These are phyloP conservation scores for Aschersonia sp. DNA, from an alignment of 2,329 filamentous ascomycete genomes.

Conservation along the genomic window DNA sequence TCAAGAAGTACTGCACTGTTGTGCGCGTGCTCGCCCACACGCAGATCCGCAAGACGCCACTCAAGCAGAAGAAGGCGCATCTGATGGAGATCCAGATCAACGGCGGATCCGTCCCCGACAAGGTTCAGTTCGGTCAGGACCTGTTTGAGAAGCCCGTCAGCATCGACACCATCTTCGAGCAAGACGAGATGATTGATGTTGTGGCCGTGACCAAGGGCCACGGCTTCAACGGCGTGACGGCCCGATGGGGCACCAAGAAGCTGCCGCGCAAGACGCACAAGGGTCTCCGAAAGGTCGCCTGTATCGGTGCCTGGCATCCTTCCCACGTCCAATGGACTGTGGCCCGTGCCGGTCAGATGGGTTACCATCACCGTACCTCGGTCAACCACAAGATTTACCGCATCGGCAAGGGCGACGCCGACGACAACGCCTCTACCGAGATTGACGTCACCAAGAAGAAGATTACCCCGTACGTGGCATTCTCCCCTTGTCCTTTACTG, in stretches of 20 bases:
- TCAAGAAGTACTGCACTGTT: constrained; percentile 99
- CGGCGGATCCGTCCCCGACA: constrained; percentile 88
- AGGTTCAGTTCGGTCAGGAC: constrained; percentile 88
- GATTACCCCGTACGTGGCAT: constrained; percentile 84
- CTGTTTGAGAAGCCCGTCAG: constrained; percentile 99
- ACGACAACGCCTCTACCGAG: constrained; percentile 86
- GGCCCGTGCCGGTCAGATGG: constrained; percentile 97
- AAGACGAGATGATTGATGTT: constrained; percentile 98
- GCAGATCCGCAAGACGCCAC: constrained; percentile 95
- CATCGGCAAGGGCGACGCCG: constrained; percentile 82
- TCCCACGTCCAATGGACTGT: constrained; percentile 99
- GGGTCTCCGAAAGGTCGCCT: constrained; percentile 99
- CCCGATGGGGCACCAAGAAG: constrained; percentile 99
- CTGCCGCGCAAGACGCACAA: constrained; percentile 99
- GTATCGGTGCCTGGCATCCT: constrained; percentile 99
- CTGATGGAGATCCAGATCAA: constrained; percentile 99
- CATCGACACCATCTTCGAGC: constrained; percentile 90
- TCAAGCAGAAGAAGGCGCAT: constrained; percentile 99
- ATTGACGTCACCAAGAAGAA: constrained; percentile 98
- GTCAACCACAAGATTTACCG: constrained; percentile 99
- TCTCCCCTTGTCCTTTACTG: neutral
- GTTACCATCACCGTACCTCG: constrained; percentile 99
- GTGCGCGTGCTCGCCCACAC: constrained; percentile 98
- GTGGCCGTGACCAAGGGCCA: constrained; percentile 99
- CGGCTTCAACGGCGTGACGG: constrained; percentile 94